Evolutionary conservation across 371 early-diverging fungal species (phyloP).

Genomic region (Apophysomyces variabilis): DNA sequence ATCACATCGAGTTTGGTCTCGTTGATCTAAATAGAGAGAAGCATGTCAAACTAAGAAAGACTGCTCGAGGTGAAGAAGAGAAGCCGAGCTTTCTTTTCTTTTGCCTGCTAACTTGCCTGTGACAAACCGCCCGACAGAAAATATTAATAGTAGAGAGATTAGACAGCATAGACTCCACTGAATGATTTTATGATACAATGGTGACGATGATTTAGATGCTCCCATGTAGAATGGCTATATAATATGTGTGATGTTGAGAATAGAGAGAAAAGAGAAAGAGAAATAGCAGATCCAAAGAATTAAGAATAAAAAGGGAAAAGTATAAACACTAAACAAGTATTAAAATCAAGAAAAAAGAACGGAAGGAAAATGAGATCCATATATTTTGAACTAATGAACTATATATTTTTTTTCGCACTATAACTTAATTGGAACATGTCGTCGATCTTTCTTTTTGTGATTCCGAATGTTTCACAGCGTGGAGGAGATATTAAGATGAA

Average conservation of each 20-base stretch:
- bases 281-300: neutral
- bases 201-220: neutral
- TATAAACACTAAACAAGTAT: neutral
- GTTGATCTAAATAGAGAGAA: conserved; percentile 28
- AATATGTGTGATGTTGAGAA: neutral
- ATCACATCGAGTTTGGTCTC: conserved; percentile 47
- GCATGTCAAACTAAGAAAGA: too few species aligned
- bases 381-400: neutral
- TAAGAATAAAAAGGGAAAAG: neutral
- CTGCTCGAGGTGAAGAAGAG: too few species aligned
- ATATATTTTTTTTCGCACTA: neutral
- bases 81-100: too few species aligned
- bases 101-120: neutral
- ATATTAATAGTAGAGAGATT: conserved; percentile 3
- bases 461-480: conserved; percentile 5
- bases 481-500: neutral
- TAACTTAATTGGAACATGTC: neutral
- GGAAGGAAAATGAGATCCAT: conserved; percentile 4
- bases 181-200: neutral
- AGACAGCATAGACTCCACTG: conserved; percentile 11
- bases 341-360: conserved; percentile 8
- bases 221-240: neutral
- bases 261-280: conserved; percentile 7
- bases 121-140: conserved; percentile 3
- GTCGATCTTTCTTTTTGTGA: conserved; percentile 2